phyloP scores from a whole-genome alignment of 2,329 filamentous ascomycete species.

The Rutstroemia sydowiana region DNA sequence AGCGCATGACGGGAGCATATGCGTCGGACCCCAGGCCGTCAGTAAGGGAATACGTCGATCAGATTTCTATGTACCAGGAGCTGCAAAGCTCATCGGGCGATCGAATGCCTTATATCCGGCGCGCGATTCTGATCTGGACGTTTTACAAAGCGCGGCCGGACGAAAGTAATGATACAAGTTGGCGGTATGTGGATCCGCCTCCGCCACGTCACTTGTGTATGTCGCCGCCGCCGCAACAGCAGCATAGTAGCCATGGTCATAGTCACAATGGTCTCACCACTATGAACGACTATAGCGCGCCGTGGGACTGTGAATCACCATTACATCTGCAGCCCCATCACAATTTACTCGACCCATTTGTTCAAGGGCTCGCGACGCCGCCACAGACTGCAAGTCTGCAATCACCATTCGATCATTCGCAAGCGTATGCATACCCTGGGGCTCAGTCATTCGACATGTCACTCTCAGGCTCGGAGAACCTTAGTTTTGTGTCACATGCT shows the following conservation, averaged over 20 bases:
- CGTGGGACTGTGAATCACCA: not conserved
- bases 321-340: not conserved
- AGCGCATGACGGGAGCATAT: constrained; percentile 36
- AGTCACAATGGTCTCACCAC: constrained; percentile 44
- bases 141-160: constrained; percentile 46
- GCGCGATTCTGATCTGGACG: constrained; percentile 56
- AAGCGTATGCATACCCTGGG: constrained; percentile 12
- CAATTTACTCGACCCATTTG: constrained; percentile 42
- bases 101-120: constrained; percentile 44
- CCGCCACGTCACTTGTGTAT: constrained; percentile 22
- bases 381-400: constrained; percentile 47
- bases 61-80: constrained; percentile 62
- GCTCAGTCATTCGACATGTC: constrained; percentile 16
- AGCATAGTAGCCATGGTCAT: constrained; percentile 22
- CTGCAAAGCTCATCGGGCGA: constrained; percentile 49
- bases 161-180: constrained; percentile 47
- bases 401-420: constrained; percentile 17
- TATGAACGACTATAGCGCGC: constrained; percentile 49
- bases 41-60: constrained; percentile 49
- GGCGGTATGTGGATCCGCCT: constrained; percentile 45
- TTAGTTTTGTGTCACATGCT: constrained; percentile 33
- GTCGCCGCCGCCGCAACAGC: constrained; percentile 23
- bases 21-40: constrained; percentile 27
- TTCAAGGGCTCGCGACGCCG: constrained; percentile 48
- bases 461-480: constrained; percentile 17